Evolutionary conservation across 2,329 filamentous ascomycete species (phyloP), one percentile per base, ranked within the genome.

Genomic region (Fusarium equiseti): DNA sequence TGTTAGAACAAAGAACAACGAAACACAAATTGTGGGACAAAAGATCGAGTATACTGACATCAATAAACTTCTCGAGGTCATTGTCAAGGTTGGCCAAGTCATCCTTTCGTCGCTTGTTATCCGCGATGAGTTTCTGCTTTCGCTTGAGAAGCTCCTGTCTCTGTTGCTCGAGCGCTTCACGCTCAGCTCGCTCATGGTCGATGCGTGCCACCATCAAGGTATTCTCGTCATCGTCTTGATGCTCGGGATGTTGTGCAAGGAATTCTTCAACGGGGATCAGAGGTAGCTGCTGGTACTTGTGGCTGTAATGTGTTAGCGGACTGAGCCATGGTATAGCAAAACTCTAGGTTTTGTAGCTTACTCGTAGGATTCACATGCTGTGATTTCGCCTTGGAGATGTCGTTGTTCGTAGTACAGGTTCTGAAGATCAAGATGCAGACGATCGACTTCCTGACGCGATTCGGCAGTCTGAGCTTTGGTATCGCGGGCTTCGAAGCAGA

Each of bases 381-480:
- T 85, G 66, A 99, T 98, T 81, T 99, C 96, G 51, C 93, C 93
- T 70, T 92, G 90, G 58, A 99, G 83, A 80, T 98, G 94, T 58
- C 93, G 87, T 82, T 98, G 95, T 81, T 99, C 95, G 78, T 99
- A 99, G 80, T 96, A 97, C 10, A 99, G 84, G 77, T 99, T 99
- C 81, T 98, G 95, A 59, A 99, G 86, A 77, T 97, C 93, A 40
- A 99, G 86, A 78, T 98, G 95, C 66, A 99, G 85, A 52, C 91
- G 89, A 79, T 99, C 96, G 70, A 98, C 94, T 81, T 97, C 94
- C 75, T 95, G 92, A 51, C 95, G 90, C 51, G 92, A 92, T 79
- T 97, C 94, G 31, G 93, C 92, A 1, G 96, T 98, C 73, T 89
- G 85, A 56, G 92, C 86, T 80, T 98, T 98, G 16, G 95, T 97